Base-by-base conservation (phyloP, 495 filamentous ascomycete species). In the Hypoxylon subgilvum region DNA sequence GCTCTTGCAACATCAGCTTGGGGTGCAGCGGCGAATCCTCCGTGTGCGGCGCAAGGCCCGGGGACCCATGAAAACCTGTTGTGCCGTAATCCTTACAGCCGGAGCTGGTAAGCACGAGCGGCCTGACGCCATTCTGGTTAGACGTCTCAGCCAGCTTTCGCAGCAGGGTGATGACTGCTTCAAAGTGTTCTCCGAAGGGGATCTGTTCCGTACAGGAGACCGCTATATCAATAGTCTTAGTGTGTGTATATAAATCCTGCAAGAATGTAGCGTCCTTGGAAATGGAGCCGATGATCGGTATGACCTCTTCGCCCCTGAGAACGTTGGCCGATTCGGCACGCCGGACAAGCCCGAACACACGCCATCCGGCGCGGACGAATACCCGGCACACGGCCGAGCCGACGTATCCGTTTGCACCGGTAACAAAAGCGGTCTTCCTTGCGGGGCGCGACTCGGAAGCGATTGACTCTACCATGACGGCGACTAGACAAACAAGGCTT, bases 81-180 rank as follows among this genome's bases (percentile, higher is more conserved):
- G 50, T 67, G 1, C 75, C 75, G 61, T 79, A 79, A 55, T 79
- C 74, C 38, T 79, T 78, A 53, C 73, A 75, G 0, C 76, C 76
- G 8, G 69, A 73, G 13, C 67, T 74, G 35, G 67, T 61, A 1
- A 79, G 44, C 6, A 79, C 70, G 6, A 79, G 46, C 2, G 73
- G 72, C 16, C 58, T 54, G 9, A 68, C 54, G 1, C 67, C 66
- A 18, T 61, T 13, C 5, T 21, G 23, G 44, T 43, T 51, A 1
- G 52, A 53, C 0, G 39, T 42, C 12, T 36, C 14, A 17, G 72
- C 62, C 6, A 71, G 42, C 5, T 48, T 44, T 1, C 49, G 55
- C 1, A 76, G 7, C 6, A 73, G 49, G 16, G 25, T 22, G 35
- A 68, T 21, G 51, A 67, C 42, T 22, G 70, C 66, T 1, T 63